Conservation (phyloP, 169 alveolate species). For the Perkinsus marinus region DNA sequence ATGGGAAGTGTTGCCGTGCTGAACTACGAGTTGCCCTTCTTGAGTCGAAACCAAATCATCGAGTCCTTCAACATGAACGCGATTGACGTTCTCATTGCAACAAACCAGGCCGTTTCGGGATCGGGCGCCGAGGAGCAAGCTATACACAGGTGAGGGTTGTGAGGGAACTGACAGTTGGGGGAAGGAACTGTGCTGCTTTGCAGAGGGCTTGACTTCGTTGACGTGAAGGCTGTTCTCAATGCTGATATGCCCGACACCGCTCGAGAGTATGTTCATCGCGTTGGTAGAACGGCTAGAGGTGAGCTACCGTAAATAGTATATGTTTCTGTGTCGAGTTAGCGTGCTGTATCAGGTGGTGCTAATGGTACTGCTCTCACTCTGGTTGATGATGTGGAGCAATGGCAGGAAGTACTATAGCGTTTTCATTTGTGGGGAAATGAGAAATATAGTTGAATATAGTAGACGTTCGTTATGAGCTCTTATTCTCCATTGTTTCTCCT, state of each 20-base stretch:
- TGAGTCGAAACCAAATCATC: constrained; percentile 18
- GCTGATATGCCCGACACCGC: constrained; percentile 62
- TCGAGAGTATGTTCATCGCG: constrained; percentile 64
- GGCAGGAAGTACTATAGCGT: constrained; percentile 8
- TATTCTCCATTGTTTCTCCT: no score
- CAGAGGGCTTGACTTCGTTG: constrained; percentile 65
- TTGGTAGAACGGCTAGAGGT: constrained; percentile 69
- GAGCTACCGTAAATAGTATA: not conserved
- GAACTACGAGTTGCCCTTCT: constrained; percentile 21
- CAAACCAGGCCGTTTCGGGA: not conserved
- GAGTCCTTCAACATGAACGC: constrained; percentile 2
- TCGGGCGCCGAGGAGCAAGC: not conserved
- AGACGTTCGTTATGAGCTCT: no score
- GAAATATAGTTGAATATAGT: not conserved
- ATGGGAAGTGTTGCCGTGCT: constrained; percentile 22
- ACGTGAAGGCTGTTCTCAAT: constrained; percentile 65
- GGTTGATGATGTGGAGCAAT: constrained; percentile 4
- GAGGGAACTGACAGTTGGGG: not conserved
- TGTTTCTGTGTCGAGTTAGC: not conserved
- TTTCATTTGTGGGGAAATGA: not conserved
- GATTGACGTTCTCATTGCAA: not conserved
- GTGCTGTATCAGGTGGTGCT: constrained; percentile 6
- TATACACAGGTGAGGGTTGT: not conserved
- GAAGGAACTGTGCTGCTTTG: not conserved
- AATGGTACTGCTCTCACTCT: constrained; percentile 28